These are phyloP conservation scores for Rhazya stricta DNA, from an alignment of 257 asterid species.

Conservation along the genomic window DNA sequence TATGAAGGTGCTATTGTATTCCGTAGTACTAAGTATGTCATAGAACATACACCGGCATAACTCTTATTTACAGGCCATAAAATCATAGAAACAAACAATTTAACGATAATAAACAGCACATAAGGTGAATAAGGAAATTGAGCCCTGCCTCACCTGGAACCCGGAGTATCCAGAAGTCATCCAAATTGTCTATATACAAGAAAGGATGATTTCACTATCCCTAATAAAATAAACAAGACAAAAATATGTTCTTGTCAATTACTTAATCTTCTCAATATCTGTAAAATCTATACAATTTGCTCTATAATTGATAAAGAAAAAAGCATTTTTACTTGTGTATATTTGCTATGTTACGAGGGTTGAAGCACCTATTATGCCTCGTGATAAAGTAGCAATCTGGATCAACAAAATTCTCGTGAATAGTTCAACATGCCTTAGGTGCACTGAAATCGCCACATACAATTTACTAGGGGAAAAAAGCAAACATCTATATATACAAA, in stretches of 20 bases:
- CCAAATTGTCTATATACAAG: neutral
- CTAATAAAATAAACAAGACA: neutral
- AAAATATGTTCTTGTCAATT: neutral
- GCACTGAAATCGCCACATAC: neutral
- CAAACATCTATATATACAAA: neutral
- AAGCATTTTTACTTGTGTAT: neutral
- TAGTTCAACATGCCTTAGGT: neutral
- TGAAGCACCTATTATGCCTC: neutral
- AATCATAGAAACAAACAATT: neutral
- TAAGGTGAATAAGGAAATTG: neutral
- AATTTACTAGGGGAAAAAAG: neutral
- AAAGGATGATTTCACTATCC: neutral
- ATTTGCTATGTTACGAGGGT: neutral
- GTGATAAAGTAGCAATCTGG: neutral
- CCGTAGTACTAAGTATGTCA: neutral
- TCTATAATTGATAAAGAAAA: neutral
- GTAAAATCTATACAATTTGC: neutral
- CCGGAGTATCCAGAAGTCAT: neutral
- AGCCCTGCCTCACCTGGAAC: neutral
- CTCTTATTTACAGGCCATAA: neutral
- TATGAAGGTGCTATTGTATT: neutral
- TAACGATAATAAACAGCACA: neutral
- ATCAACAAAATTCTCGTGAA: neutral
- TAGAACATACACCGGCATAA: neutral
- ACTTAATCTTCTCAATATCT: neutral